A percentile compares a stretch with the other conserved stretches of the same genome.
Conservation (phyloP, 257 asterid genomes). For the Paraleonurus japonicus region DNA sequence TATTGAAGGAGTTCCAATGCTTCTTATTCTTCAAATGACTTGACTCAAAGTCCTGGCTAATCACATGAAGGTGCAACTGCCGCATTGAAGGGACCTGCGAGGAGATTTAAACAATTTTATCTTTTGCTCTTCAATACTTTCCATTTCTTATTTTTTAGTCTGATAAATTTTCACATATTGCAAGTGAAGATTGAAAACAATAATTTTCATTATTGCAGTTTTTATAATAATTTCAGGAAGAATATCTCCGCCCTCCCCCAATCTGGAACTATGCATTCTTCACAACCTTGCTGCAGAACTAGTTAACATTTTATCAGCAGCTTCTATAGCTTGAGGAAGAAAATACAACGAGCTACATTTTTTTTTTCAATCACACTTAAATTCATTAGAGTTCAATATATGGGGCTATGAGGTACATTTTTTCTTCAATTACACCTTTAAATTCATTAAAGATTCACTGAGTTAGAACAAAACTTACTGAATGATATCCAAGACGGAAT, state of each 20-base stretch:
- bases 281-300: not conserved
- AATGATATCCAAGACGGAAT: slow-evolving; percentile 94
- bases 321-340: not conserved
- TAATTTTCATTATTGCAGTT: not conserved
- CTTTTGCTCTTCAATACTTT: not conserved
- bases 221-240: not conserved
- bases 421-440: not conserved
- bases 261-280: not conserved
- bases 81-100: slow-evolving; percentile 86
- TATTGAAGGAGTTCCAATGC: slow-evolving; percentile 91
- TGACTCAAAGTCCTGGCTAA: slow-evolving; percentile 91
- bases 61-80: slow-evolving; percentile 89
- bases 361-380: not conserved
- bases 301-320: slow-evolving; percentile 3
- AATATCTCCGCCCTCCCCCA: not conserved
- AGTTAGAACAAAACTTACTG: slow-evolving; percentile 44
- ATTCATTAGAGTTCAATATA: not conserved
- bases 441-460: not conserved
- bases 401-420: not conserved
- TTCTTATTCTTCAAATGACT: slow-evolving; percentile 72
- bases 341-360: not conserved
- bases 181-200: not conserved
- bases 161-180: not conserved
- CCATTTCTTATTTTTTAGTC: not conserved
- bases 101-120: not conserved